A percentile compares a stretch with the other conserved stretches of the same genome.
phyloP scores from a whole-genome alignment of 163 green algal species.

The Chlamydomonas reinhardtii region DNA sequence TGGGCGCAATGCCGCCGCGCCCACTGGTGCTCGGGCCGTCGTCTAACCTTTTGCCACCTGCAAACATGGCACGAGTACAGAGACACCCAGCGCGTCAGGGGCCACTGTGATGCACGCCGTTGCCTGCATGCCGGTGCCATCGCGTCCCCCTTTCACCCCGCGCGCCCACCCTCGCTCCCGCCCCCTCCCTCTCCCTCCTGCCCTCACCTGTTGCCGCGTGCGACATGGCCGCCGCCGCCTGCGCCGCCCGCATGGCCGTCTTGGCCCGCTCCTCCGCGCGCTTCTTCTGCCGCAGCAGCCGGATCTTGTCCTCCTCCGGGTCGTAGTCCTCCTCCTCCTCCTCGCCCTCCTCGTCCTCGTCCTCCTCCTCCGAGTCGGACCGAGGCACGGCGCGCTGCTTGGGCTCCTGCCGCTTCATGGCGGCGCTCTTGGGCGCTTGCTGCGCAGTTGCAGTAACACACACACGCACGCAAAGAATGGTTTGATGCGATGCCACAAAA shows the following conservation, averaged over 20 bases:
- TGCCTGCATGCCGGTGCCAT: too few species aligned
- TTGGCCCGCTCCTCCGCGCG: constrained; percentile 4
- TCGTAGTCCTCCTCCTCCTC: constrained; percentile 35
- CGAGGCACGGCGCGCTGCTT: background rate
- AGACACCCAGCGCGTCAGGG: too few species aligned
- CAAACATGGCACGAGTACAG: background rate
- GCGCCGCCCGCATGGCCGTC: background rate
- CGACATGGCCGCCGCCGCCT: background rate
- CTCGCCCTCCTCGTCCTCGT: constrained; percentile 15
- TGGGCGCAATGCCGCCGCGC: background rate
- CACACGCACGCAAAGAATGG: too few species aligned
- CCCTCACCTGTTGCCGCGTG: constrained; percentile 10
- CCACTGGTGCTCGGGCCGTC: too few species aligned
- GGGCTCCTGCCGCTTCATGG: background rate
- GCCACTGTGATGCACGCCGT: too few species aligned
- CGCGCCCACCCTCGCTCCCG: background rate
- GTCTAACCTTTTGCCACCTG: background rate
- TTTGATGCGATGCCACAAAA: too few species aligned
- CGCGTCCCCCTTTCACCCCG: too few species aligned
- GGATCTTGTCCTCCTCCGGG: constrained; percentile 35
- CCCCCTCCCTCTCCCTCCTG: background rate
- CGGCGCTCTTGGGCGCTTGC: constrained; percentile 7
- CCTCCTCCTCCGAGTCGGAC: background rate
- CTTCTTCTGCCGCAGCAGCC: constrained; percentile 8
- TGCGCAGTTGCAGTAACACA: too few species aligned